Conservation (phyloP, 495 filamentous ascomycete genomes). For the Acidomyces sp. region DNA sequence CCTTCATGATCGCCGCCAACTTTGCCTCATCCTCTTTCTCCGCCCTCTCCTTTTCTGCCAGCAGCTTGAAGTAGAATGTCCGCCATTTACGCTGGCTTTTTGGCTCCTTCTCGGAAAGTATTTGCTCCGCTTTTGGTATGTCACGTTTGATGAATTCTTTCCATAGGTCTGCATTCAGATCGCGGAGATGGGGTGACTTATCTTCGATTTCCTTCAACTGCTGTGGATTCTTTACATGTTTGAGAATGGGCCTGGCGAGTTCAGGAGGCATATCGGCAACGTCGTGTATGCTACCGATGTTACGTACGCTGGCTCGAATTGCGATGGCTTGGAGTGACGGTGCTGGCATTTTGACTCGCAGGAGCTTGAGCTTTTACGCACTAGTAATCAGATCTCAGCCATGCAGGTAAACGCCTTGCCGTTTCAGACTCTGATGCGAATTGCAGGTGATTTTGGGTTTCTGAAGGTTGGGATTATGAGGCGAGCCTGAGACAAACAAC, state of each 20-base stretch:
- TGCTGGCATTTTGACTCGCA: constrained; percentile 7
- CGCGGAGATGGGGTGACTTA: constrained; percentile 50
- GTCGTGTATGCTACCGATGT: constrained; percentile 35
- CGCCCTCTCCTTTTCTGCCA: constrained; percentile 11
- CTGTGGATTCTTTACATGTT: constrained; percentile 49
- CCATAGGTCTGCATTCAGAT: constrained; percentile 53
- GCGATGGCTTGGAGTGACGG: constrained; percentile 1
- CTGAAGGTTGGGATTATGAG: too few relatives aligned
- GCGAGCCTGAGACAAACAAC: too few relatives aligned
- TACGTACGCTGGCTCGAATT: constrained; percentile 7
- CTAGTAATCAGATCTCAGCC: too few relatives aligned
- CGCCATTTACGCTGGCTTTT: constrained; percentile 47
- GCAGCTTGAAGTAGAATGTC: constrained; percentile 40
- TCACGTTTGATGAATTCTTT: constrained; percentile 53
- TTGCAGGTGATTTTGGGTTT: too few relatives aligned
- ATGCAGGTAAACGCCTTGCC: too few relatives aligned
- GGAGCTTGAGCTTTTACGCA: too few relatives aligned
- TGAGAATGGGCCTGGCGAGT: constrained; percentile 45
- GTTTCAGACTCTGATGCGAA: too few relatives aligned
- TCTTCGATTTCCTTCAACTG: constrained; percentile 52
- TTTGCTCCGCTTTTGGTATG: constrained; percentile 46
- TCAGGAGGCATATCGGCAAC: constrained; percentile 52
- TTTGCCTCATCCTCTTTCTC: constrained; percentile 18
- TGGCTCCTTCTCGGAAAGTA: constrained; percentile 44
- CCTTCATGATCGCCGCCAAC: constrained; percentile 17